Evolutionary conservation across 805 yeast genomes (phyloP), one percentile per base, ranked within the genome.

Genomic region (Candida rishiriensis): DNA sequence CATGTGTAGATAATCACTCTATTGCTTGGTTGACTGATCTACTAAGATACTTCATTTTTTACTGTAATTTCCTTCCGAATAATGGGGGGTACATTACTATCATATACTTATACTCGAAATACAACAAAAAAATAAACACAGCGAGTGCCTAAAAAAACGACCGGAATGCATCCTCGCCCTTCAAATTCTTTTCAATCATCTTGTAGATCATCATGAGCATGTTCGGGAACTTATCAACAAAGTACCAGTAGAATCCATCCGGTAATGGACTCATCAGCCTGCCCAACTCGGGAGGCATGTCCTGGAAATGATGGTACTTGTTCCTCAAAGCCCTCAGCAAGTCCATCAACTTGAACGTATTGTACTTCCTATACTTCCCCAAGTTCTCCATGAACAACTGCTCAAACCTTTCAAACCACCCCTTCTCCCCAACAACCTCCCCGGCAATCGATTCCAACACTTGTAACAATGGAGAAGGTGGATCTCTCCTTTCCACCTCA

Each of bases 271-370:
- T 83, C 78, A 93, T 84, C 40, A 77, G 72, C 13, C 59, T 60
- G 41, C 78, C 80, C 46, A 93, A 71, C 12, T 70, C 76, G 10
- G 66, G 72, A 1, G 97, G 96, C 59, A 90, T 67, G 61, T 93
- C 99, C 65, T 88, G 88, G 63, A 76, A 91, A 63, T 93, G 99
- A 63, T 93, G 98, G 57, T 88, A 84, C 63, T 93, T 93, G 68
- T 93, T 93, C 55, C 99, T 74, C 53, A 93, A 64, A 0, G 97
- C 97, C 46, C 99, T 71, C 46, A 93, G 65, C 41, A 93, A 66
- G 61, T 93, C 99, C 81, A 89, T 79, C 38, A 93, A 65, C 54
- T 81, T 85, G 45, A 76, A 79, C 0, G 85, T 76, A 51, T 84
- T 83, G 62, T 93, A 93, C 63, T 88, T 90, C 54, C 99, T 75